phyloP scores from a whole-genome alignment of 2,329 filamentous ascomycete genomes.

The Penicillium capsulatum region DNA sequence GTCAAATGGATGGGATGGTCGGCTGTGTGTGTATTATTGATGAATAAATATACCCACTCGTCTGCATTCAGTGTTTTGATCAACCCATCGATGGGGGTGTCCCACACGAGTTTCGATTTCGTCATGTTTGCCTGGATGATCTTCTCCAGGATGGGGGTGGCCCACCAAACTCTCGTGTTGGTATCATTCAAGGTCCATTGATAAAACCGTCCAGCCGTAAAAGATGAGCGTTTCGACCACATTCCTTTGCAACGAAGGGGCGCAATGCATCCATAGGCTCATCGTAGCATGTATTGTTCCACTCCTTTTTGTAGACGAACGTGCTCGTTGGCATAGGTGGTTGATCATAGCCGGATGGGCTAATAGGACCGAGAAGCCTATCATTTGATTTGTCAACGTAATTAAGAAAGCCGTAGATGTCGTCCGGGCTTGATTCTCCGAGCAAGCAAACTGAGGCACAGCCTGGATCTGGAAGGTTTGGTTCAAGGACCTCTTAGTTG shows the following conservation, averaged over 20 bases:
- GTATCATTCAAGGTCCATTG: conserved; percentile 7
- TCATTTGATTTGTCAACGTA: no score
- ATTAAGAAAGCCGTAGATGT: conserved; percentile 5
- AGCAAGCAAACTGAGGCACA: conserved; percentile 3
- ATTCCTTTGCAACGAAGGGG: no score
- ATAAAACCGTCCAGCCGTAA: no score
- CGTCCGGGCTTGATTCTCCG: conserved; percentile 1
- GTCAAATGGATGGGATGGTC: conserved; percentile 9
- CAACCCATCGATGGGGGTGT: not conserved
- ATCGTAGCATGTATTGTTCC: no score
- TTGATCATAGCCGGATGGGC: no score
- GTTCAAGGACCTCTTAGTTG: not conserved
- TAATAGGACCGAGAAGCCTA: no score
- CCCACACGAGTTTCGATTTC: no score
- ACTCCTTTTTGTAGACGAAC: no score
- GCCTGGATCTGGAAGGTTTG: conserved; percentile 7
- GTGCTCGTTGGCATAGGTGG: no score
- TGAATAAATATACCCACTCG: conserved; percentile 4
- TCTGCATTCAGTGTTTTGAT: conserved; percentile 3
- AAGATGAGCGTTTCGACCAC: no score
- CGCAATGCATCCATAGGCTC: no score
- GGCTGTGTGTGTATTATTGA: not conserved
- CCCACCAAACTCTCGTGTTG: conserved; percentile 1
- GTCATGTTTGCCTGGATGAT: not conserved
- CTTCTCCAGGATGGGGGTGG: not conserved